Base-by-base conservation (phyloP, 495 filamentous ascomycete genomes). In the Talaromyces adpressus region DNA sequence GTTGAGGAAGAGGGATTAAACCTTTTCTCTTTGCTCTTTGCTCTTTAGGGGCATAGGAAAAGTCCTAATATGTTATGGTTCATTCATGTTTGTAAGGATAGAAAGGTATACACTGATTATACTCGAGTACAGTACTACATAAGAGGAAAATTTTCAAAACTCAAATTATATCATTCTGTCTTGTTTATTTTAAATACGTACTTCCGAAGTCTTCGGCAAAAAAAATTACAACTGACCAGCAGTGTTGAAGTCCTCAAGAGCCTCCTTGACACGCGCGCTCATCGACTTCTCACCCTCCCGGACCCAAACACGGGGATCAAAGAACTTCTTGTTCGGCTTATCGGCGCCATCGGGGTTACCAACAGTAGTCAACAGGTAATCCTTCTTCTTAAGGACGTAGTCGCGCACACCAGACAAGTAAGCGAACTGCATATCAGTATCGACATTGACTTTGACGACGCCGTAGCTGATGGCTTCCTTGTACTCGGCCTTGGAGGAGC, bases 301-400 rank as follows among this genome's bases (percentile, higher is more conserved):
- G 54, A 98, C 89, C 79, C 82, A 82, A 51, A 82, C 77, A 63
- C 82, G 76, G 64, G 87, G 88, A 70, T 97, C 93, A 78, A 94
- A 98, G 87, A 84, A 93, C 84, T 97, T 97, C 89, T 98, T 98
- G 85, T 98, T 98, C 68, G 94, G 94, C 87, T 97, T 97, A 81
- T 93, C 90, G 25, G 84, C 82, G 61, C 93, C 95, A 25, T 98
- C 93, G 57, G 95, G 94, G 84, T 98, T 98, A 70, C 95, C 94
- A 69, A 98, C 89, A 67, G 88, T 85, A 34, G 81, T 81, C 79
- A 82, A 78, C 66, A 99, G 73, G 82, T 97, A 98, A 65, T 98
- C 93, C 84, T 96, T 92, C 84, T 98, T 98, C 70, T 85, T 89
- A 65, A 91, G 77, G 67, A 98, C 82, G 82, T 92, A 97, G 81